These are phyloP conservation scores for Leccinellum luteum DNA, from an alignment of 768 basidiomycete genomes.

Conservation along the genomic window DNA sequence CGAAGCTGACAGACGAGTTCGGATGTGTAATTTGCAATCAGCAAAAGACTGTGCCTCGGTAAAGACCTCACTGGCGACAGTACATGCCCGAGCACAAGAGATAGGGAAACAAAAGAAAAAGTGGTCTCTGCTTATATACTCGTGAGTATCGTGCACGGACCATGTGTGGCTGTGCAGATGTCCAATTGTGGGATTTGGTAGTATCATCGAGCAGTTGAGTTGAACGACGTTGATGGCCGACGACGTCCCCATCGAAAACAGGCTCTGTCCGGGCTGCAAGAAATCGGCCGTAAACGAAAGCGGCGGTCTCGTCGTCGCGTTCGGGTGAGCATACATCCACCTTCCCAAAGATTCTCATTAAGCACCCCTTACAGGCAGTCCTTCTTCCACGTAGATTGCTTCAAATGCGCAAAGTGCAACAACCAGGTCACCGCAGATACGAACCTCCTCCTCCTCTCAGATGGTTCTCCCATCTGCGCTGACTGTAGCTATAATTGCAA, in stretches of 20 bases:
- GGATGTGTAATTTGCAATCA: constrained; percentile 98
- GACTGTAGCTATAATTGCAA: constrained; percentile 95
- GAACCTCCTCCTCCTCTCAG: constrained; percentile 92
- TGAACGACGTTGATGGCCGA: constrained; percentile 15
- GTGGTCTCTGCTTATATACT: constrained; percentile 11
- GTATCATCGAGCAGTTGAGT: not conserved
- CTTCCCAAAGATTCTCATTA: not conserved
- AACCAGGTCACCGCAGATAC: constrained; percentile 94
- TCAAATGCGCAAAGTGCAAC: constrained; percentile 95
- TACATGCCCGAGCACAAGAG: constrained; percentile 96
- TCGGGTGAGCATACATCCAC: constrained; percentile 63
- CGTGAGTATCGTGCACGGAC: constrained; percentile 12
- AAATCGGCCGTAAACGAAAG: constrained; percentile 74
- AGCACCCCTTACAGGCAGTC: constrained; percentile 59
- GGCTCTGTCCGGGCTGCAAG: constrained; percentile 80
- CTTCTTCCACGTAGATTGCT: constrained; percentile 93
- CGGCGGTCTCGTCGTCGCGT: constrained; percentile 90
- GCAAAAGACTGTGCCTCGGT: constrained; percentile 95
- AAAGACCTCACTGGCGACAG: constrained; percentile 94
- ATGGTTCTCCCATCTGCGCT: constrained; percentile 95
- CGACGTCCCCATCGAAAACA: constrained; percentile 43
- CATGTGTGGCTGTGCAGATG: constrained; percentile 9
- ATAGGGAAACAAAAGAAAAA: constrained; percentile 36
- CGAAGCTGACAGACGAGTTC: constrained; percentile 89
- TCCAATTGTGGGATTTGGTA: not conserved